Percentiles rank a stretch among this genome's conserved stretches.
These are phyloP conservation scores for Fusarium avenaceum DNA, from an alignment of 2,329 filamentous ascomycete species.

Conservation along the genomic window DNA sequence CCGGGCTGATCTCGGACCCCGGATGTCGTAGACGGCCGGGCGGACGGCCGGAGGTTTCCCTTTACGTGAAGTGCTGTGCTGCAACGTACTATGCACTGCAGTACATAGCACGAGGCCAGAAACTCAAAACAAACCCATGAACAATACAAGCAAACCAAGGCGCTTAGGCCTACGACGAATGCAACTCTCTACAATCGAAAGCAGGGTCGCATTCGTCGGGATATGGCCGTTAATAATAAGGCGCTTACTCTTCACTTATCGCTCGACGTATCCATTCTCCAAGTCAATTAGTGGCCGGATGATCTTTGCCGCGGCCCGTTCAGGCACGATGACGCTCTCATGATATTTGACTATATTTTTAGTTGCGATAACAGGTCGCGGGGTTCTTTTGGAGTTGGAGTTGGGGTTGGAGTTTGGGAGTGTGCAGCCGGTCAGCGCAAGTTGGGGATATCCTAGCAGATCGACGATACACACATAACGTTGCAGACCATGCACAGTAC, in stretches of 20 bases:
- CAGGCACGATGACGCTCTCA: constrained; percentile 43
- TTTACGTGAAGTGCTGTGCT: neutral
- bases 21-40: constrained; percentile 20
- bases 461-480: constrained; percentile 40
- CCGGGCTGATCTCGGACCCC: constrained; percentile 34
- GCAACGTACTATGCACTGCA: constrained; percentile 16
- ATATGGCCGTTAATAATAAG: constrained; percentile 21
- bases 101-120: constrained; percentile 10
- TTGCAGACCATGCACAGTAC: neutral
- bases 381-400: constrained; percentile 12
- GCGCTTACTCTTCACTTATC: constrained; percentile 29
- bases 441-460: constrained; percentile 32
- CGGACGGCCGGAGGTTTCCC: constrained; percentile 34
- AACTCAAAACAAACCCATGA: constrained; percentile 8
- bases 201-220: constrained; percentile 31
- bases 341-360: constrained; percentile 32
- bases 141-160: constrained; percentile 6
- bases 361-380: constrained; percentile 38
- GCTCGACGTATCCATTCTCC: constrained; percentile 27
- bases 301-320: constrained; percentile 15
- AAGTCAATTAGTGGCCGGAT: constrained; percentile 19
- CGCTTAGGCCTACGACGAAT: constrained; percentile 22
- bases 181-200: constrained; percentile 28
- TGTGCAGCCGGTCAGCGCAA: constrained; percentile 48
- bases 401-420: constrained; percentile 2